Evolutionary conservation across 192 early-diverging fungal genomes (phyloP), one percentile per base, ranked within the genome.

Genomic region (Coemansia sp.): DNA sequence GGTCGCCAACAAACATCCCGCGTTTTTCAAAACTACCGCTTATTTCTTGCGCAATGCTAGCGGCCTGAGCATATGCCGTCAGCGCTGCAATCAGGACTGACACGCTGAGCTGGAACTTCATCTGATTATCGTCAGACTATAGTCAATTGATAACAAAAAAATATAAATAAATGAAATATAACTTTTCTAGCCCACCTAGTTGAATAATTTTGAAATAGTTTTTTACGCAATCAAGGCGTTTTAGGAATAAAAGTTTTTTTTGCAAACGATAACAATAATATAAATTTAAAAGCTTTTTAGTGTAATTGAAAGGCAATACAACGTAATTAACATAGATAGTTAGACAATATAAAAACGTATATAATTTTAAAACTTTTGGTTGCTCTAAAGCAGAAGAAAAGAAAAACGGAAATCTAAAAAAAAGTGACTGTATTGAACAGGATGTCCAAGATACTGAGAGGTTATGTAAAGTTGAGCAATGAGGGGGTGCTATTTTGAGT

Each of bases 41-140:
- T 48, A 11, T 33, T 18, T 38, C 4, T 51, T 45, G 34, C 12
- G 18, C 56, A n/a, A 22, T 52, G 7, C 25, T 22, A 3, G 57
- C 55, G 3, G 77, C 64, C 56, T 65, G 58, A 57, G 68, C 31
- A 20, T 38, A 73, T 3, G 77, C 54, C 51, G 72, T 64, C 25
- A 80, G 64, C 45, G 68, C 68, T 42, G 64, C 68, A 17, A 80
- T 42, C 52, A 80, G 55, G 33, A 54, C 67, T 14, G 77, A 68
- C 25, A 74, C 40, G n/a, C 57, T 73, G 52, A 72, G 48, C 64
- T 73, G 65, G 56, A 74, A 20, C 54, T 74, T 73, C 77, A 80
- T 80, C 25, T 20, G 61, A 7, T 56, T 58, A 56, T n/a, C 28
- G 29, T 4, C 31, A 14, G 36, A 14, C 50, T 32, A 10, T 45